Conservation (phyloP, 768 basidiomycete genomes). For the Trametes maxima region DNA sequence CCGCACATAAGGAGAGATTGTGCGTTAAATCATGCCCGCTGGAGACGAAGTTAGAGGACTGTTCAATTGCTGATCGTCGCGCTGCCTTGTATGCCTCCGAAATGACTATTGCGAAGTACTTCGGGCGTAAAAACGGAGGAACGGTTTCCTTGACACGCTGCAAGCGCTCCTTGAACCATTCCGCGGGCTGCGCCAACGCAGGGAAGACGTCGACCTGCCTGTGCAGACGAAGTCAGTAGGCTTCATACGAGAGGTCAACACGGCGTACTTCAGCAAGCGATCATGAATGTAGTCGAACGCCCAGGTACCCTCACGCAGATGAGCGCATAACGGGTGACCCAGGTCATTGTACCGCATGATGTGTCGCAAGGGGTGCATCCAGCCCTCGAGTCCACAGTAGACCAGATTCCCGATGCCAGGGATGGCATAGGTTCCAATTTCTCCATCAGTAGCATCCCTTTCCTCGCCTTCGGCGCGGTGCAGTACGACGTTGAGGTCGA, state of each 20-base stretch:
- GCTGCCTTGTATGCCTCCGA: constrained; percentile 93
- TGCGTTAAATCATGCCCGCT: constrained; percentile 90
- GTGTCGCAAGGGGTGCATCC: constrained; percentile 87
- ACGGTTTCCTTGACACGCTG: constrained; percentile 73
- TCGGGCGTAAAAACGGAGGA: constrained; percentile 90
- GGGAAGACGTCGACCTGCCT: constrained; percentile 70
- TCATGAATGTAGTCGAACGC: constrained; percentile 84
- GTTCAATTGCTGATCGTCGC: constrained; percentile 79
- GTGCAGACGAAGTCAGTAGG: constrained; percentile 7
- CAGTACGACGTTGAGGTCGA: constrained; percentile 89
- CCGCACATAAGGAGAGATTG: constrained; percentile 79
- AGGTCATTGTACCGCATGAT: constrained; percentile 92
- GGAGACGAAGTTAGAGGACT: constrained; percentile 83
- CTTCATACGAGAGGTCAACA: not conserved
- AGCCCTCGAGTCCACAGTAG: constrained; percentile 96
- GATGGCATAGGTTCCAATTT: constrained; percentile 81
- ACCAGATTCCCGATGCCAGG: constrained; percentile 73
- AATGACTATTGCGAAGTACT: constrained; percentile 92
- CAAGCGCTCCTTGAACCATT: constrained; percentile 90
- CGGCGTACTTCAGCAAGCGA: constrained; percentile 68
- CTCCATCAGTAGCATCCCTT: constrained; percentile 79
- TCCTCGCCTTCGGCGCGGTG: constrained; percentile 92
- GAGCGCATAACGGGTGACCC: constrained; percentile 87
- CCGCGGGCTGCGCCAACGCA: constrained; percentile 64
- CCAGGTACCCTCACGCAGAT: constrained; percentile 89